Base-by-base conservation (phyloP, 106 monocot genomes). In the Dendrobium officinale region DNA sequence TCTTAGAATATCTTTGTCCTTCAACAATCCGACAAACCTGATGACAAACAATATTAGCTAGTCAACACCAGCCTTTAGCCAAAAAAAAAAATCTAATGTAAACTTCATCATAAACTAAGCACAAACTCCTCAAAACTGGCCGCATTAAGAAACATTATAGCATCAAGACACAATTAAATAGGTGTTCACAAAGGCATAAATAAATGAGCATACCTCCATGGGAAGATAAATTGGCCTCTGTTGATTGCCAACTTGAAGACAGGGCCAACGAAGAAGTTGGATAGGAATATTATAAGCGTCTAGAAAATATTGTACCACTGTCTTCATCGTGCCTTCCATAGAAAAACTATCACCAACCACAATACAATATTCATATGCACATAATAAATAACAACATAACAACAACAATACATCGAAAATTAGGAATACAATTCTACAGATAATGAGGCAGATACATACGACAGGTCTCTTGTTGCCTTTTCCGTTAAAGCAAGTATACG, bases 221-320 rank as follows among this genome's bases (percentile, higher is more conserved):
- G 91, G 94, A 43, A 94, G 77, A 80, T 94, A 94, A 55, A 83
- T 94, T 40, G 83, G 84, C 49, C 85, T 88, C 78, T 83, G 84
- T 37, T 88, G 84, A 75, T 90, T 94, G 40, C 89, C 91, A 19
- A 90, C 91, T 80, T 89, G 85, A 17, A 91, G 81, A 51, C 94
- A 94, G 55, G 94, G 94, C 77, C 86, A 85, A 80, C 88, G 80
- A 0, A 76, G 73, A 56, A 88, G 72, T 77, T 83, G 87, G 37
- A 94, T 91, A 5, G 80, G 73, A 48, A 88, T 85, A 42, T 80
- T 83, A 80, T 94, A 91, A 49, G 83, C 86, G 75, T 94, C 91
- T 54, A 84, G 86, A 72, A 94, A 94, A 75, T 91, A 91, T 33
- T 94, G 80, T 58, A 91, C 85, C 17, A 94, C 91, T 26, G 83